Conservation (phyloP, 768 basidiomycete species). For the Russula griseocarnosa region DNA sequence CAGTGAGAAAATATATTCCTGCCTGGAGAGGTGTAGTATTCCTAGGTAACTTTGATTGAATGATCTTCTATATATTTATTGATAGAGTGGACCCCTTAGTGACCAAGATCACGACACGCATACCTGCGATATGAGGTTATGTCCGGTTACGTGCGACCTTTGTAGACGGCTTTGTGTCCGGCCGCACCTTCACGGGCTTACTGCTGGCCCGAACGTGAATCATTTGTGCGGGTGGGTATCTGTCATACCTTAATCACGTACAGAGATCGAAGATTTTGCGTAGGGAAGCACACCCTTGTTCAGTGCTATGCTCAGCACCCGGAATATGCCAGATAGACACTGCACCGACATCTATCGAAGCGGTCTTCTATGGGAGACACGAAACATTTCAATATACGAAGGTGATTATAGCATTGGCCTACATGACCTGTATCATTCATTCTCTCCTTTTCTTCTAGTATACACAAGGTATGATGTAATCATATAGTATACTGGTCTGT, state of each 20-base stretch:
- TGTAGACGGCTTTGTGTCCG: conserved; percentile 52
- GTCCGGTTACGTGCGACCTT: conserved; percentile 51
- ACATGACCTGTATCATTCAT: too few species aligned
- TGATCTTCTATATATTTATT: too few species aligned
- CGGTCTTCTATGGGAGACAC: conserved; percentile 56
- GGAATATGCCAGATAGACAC: conserved; percentile 61
- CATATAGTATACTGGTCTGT: too few species aligned
- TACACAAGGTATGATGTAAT: conserved; percentile 44
- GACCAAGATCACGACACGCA: conserved; percentile 45
- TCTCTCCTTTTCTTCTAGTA: conserved; percentile 43
- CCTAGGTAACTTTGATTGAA: conserved; percentile 6
- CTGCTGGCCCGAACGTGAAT: conserved; percentile 32
- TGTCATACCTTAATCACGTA: not conserved
- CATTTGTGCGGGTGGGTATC: conserved; percentile 56
- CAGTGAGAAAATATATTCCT: conserved; percentile 18
- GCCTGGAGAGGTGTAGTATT: conserved; percentile 17
- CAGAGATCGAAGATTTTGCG: not conserved
- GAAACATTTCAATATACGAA: conserved; percentile 65
- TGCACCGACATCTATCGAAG: conserved; percentile 54
- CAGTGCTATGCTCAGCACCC: conserved; percentile 39
- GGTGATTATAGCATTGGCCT: conserved; percentile 37
- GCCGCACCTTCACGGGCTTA: conserved; percentile 51
- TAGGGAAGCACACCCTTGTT: conserved; percentile 53
- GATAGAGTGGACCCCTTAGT: too few species aligned
- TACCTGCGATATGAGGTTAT: conserved; percentile 48